These are phyloP conservation scores for Sanguinoderma infundibulare DNA, from an alignment of 1,284 basidiomycete species.

Conservation along the genomic window DNA sequence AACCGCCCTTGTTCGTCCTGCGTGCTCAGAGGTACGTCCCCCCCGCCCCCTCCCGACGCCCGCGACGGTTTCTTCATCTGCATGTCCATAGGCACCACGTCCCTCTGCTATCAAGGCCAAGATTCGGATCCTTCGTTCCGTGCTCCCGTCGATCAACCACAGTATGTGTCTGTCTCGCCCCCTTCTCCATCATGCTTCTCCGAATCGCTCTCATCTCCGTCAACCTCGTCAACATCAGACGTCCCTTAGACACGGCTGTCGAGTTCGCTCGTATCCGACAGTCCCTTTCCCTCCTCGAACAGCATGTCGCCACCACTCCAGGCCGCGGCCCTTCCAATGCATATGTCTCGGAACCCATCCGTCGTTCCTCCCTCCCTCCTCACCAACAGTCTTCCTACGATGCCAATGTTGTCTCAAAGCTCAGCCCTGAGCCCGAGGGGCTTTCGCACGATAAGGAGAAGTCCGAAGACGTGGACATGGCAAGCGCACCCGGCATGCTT, in stretches of 20 bases:
- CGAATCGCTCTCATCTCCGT: slow-evolving; percentile 20
- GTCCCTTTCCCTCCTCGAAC: slow-evolving; percentile 72
- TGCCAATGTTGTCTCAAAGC: slow-evolving; percentile 1
- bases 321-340: slow-evolving; percentile 10
- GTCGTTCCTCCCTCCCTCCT: slow-evolving; percentile 9
- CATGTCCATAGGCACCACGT: slow-evolving; percentile 61
- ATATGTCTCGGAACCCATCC: slow-evolving; percentile 12
- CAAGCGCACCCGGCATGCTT: slow-evolving; percentile 62
- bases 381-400: slow-evolving; percentile 14
- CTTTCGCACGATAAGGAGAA: slow-evolving; percentile 43
- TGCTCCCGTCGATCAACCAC: slow-evolving; percentile 54
- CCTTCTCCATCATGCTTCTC: slow-evolving; percentile 12
- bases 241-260: slow-evolving; percentile 64
- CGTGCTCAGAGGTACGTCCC: slow-evolving; percentile 65
- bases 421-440: slow-evolving; percentile 18
- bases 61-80: slow-evolving; percentile 8
- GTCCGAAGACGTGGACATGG: slow-evolving; percentile 19
- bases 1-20: slow-evolving; percentile 84
- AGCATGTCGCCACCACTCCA: slow-evolving; percentile 54
- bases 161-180: slow-evolving; percentile 27
- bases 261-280: slow-evolving; percentile 77
- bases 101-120: slow-evolving; percentile 69
- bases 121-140: slow-evolving; percentile 39
- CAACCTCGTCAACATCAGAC: slow-evolving; percentile 34
- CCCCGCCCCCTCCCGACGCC: slow-evolving; percentile 2